A percentile compares a stretch with the other conserved stretches of the same genome.
phyloP scores from a whole-genome alignment of 202 grass and related monocot genomes.

The Cymbopogon flexuosus region DNA sequence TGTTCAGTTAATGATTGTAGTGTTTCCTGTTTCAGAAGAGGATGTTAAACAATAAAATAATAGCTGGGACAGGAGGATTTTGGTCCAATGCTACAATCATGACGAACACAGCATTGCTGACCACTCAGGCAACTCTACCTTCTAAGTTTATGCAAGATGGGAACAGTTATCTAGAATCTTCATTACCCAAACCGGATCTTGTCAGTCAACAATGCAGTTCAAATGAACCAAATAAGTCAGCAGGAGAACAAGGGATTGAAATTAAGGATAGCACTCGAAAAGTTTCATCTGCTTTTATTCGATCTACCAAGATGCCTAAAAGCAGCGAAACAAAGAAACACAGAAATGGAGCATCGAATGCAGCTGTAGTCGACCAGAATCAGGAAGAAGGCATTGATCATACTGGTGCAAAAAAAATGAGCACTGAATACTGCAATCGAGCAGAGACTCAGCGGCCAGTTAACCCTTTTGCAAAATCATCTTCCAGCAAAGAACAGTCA shows the following conservation, averaged over 20 bases:
- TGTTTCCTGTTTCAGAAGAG: conserved; percentile 37
- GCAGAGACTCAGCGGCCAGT: conserved; percentile 36
- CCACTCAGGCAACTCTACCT: background rate
- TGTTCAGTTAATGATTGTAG: conserved; percentile 10
- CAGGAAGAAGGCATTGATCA: conserved; percentile 13
- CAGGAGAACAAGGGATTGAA: conserved; percentile 20
- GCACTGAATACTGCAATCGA: background rate
- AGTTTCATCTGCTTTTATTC: conserved; percentile 18
- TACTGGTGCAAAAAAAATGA: background rate
- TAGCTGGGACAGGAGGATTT: background rate
- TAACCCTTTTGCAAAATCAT: conserved; percentile 61
- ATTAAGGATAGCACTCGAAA: conserved; percentile 4
- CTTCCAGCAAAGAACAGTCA: conserved; percentile 45
- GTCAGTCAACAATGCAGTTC: conserved; percentile 12
- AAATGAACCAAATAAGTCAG: conserved; percentile 33
- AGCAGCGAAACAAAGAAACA: conserved; percentile 22
- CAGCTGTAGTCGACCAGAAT: background rate
- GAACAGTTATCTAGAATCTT: background rate
- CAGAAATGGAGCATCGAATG: conserved; percentile 1
- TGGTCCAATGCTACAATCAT: conserved; percentile 18
- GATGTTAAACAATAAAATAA: conserved; percentile 28
- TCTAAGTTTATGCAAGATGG: conserved; percentile 25
- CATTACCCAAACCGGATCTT: background rate
- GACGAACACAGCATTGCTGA: conserved; percentile 18
- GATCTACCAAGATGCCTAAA: conserved; percentile 31